phyloP scores from a whole-genome alignment of 495 filamentous ascomycete species.

The Podospora tetraspora region DNA sequence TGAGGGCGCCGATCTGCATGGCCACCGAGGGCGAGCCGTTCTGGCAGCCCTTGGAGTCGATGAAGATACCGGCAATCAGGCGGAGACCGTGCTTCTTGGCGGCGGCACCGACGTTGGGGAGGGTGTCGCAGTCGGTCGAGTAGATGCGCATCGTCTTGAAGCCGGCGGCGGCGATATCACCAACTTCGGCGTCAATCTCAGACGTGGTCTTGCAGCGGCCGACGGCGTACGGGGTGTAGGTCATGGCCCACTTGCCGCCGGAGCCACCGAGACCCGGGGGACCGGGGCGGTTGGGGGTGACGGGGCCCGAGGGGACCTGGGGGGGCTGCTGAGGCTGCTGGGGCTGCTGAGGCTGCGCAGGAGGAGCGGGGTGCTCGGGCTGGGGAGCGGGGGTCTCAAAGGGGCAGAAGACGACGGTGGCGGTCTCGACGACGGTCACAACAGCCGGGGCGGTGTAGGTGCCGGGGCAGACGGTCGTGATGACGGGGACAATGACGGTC shows the following conservation, averaged over 20 bases:
- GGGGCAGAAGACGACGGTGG: conserved; percentile 68
- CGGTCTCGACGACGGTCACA: conserved; percentile 63
- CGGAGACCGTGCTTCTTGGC: conserved; percentile 57
- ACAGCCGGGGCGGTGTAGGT: conserved; percentile 67
- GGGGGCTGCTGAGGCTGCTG: conserved; percentile 9
- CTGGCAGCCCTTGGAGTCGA: conserved; percentile 56
- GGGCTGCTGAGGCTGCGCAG: conserved; percentile 8
- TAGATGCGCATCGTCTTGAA: conserved; percentile 84
- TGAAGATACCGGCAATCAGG: conserved; percentile 82
- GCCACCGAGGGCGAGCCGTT: conserved; percentile 46
- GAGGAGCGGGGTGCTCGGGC: conserved; percentile 19
- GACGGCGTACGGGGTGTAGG: conserved; percentile 77
- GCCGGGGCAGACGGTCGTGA: conserved; percentile 60
- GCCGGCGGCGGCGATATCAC: conserved; percentile 62
- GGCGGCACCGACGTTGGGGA: conserved; percentile 66
- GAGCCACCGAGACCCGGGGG: conserved; percentile 22
- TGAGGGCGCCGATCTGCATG: conserved; percentile 67
- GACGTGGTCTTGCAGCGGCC: conserved; percentile 62
- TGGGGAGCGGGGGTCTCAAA: conserved; percentile 32
- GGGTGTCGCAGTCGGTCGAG: conserved; percentile 81
- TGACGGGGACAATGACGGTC: conserved; percentile 60
- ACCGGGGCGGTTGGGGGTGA: conserved; percentile 22
- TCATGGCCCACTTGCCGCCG: conserved; percentile 69
- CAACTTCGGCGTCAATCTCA: conserved; percentile 61
- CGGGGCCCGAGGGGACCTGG: background rate